Evolutionary conservation across 352 stramenopile species (phyloP).

Genomic region (Plasmopara muralis): DNA sequence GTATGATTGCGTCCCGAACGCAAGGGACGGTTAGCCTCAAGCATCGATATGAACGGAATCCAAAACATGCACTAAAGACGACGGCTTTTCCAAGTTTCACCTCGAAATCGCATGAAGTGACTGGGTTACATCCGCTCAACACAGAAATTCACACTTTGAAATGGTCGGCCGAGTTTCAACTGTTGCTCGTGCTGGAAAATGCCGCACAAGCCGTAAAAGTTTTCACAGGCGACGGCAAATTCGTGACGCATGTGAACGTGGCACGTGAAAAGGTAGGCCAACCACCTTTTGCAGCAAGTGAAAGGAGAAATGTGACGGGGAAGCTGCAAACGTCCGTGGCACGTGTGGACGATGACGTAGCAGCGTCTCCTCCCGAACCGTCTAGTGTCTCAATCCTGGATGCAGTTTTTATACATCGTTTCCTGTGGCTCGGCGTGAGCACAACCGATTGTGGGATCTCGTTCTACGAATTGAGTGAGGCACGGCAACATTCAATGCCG

Average conservation of each 20-base stretch:
- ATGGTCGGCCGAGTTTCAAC: conserved; percentile 54
- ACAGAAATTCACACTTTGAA: conserved; percentile 58
- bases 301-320: not conserved
- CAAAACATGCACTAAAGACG: conserved; percentile 52
- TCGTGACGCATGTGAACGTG: conserved; percentile 42
- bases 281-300: conserved; percentile 12
- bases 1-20: conserved; percentile 63
- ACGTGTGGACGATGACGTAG: not conserved
- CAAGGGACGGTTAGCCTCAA: conserved; percentile 40
- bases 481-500: conserved; percentile 20
- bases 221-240: conserved; percentile 45
- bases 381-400: conserved; percentile 56
- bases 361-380: conserved; percentile 5
- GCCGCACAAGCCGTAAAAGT: conserved; percentile 61
- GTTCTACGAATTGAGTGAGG: conserved; percentile 76
- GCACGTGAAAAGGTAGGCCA: not conserved
- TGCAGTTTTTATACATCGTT: conserved; percentile 54
- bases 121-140: conserved; percentile 28
- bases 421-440: conserved; percentile 55
- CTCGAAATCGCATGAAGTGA: not conserved
- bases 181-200: conserved; percentile 63
- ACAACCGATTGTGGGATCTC: conserved; percentile 76
- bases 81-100: not conserved
- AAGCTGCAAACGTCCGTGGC: not conserved
- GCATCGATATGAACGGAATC: conserved; percentile 64